Percentiles rank a stretch among this genome's conserved stretches.
These are phyloP conservation scores for Syncephalis plumigaleata DNA, from an alignment of 371 early-diverging fungal genomes.

Conservation along the genomic window DNA sequence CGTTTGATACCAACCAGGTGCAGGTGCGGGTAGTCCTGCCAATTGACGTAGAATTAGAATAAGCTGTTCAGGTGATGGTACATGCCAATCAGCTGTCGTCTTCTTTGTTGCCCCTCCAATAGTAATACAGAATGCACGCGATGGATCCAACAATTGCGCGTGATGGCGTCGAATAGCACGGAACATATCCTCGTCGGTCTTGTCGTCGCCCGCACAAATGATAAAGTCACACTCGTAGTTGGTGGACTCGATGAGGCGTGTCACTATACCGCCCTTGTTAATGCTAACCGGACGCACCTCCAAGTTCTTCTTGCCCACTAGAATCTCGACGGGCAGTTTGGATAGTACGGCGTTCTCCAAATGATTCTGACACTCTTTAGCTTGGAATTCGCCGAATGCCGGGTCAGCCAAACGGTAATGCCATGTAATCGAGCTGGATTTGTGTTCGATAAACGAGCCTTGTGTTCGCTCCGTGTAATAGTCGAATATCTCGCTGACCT, in stretches of 20 bases:
- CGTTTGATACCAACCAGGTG: no score
- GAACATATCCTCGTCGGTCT: conserved; percentile 96
- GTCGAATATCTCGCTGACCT: conserved; percentile 68
- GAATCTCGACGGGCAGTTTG: conserved; percentile 82
- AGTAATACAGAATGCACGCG: conserved; percentile 33
- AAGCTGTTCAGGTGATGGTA: conserved; percentile 7
- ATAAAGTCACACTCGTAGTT: conserved; percentile 64
- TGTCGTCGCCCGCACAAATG: conserved; percentile 91
- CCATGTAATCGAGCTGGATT: conserved; percentile 73
- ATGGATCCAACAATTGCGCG: conserved; percentile 10
- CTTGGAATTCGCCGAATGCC: conserved; percentile 53
- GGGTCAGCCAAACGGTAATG: conserved; percentile 83
- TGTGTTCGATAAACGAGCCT: conserved; percentile 74
- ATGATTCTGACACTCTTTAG: conserved; percentile 85
- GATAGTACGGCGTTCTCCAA: conserved; percentile 71
- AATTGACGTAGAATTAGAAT: not conserved
- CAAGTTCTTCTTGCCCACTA: conserved; percentile 91
- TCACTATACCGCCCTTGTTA: conserved; percentile 90
- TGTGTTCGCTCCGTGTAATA: conserved; percentile 83
- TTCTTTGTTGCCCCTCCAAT: conserved; percentile 60
- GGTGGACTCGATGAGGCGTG: conserved; percentile 36
- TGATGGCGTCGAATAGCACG: conserved; percentile 28
- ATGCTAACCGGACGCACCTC: conserved; percentile 70
- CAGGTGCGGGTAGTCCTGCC: no score
- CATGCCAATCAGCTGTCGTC: conserved; percentile 65